Evolutionary conservation across 2,329 filamentous ascomycete species (phyloP).

Genomic region (Eutypella sp.): DNA sequence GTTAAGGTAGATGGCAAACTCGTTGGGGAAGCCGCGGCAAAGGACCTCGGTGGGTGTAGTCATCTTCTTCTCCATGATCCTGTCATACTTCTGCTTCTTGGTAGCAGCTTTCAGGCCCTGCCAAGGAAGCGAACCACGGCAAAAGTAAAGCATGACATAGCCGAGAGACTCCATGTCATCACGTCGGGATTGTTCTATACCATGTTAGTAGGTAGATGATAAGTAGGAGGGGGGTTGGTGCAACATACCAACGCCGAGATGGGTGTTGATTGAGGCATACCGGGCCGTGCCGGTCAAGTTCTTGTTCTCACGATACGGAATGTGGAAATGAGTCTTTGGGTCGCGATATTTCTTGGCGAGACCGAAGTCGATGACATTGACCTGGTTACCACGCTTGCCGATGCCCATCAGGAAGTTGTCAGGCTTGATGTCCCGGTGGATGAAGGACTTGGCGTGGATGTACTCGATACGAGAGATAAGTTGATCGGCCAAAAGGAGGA

Average conservation of each 20-base stretch:
- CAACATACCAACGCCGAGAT: conserved; percentile 79
- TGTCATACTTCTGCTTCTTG: conserved; percentile 99
- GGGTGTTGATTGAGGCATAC: conserved; percentile 98
- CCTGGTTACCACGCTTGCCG: conserved; percentile 97
- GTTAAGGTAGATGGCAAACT: conserved; percentile 99
- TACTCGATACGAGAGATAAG: conserved; percentile 99
- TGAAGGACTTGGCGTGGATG: conserved; percentile 99
- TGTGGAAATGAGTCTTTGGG: conserved; percentile 99
- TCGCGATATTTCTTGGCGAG: conserved; percentile 99
- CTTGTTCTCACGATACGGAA: conserved; percentile 99
- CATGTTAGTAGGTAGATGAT: conserved; percentile 21
- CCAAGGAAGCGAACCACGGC: conserved; percentile 97
- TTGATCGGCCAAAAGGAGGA: conserved; percentile 92
- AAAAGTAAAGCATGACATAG: conserved; percentile 99
- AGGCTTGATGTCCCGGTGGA: conserved; percentile 99
- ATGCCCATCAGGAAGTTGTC: conserved; percentile 99
- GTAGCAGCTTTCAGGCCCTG: conserved; percentile 97
- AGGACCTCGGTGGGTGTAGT: conserved; percentile 97
- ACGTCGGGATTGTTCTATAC: conserved; percentile 87
- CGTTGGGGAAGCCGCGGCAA: conserved; percentile 97
- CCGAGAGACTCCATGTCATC: conserved; percentile 99
- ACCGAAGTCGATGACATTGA: conserved; percentile 99
- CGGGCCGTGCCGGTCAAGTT: conserved; percentile 98
- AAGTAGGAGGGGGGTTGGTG: background rate
- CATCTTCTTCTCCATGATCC: conserved; percentile 99